Evolutionary conservation across 2,329 filamentous ascomycete genomes (phyloP).

Genomic region (Fusarium camptoceras): DNA sequence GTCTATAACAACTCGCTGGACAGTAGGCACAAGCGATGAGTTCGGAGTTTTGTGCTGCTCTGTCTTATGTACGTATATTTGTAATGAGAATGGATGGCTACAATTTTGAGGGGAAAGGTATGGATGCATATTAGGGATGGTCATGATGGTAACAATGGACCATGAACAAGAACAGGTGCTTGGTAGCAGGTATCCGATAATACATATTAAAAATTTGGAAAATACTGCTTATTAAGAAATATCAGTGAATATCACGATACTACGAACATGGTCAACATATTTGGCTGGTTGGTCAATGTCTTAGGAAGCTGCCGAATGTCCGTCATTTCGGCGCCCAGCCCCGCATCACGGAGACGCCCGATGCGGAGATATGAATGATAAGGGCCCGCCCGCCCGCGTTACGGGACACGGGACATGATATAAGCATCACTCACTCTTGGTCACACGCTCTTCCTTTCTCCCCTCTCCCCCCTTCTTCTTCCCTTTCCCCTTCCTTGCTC

Average conservation of each 20-base stretch:
- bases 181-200: conserved; percentile 42
- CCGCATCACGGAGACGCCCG: conserved; percentile 43
- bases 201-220: conserved; percentile 12
- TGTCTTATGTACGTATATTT: conserved; percentile 38
- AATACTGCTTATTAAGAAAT: background rate
- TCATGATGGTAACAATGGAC: conserved; percentile 40
- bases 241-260: background rate
- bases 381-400: conserved; percentile 29
- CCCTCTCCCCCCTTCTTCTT: background rate
- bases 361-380: conserved; percentile 42
- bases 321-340: conserved; percentile 39
- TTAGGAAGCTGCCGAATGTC: conserved; percentile 25
- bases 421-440: conserved; percentile 13
- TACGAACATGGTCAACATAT: background rate
- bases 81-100: conserved; percentile 38
- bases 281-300: background rate
- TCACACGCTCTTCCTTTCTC: background rate
- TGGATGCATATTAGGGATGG: conserved; percentile 31
- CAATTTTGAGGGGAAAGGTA: conserved; percentile 1
- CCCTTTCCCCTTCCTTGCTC: background rate
- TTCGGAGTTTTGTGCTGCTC: conserved; percentile 44
- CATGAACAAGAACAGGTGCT: conserved; percentile 35
- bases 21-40: conserved; percentile 42
- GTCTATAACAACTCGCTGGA: conserved; percentile 31
- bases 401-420: conserved; percentile 32